Evolutionary conservation across 2,329 filamentous ascomycete genomes (phyloP).

Genomic region (Bretziella fagacearum): DNA sequence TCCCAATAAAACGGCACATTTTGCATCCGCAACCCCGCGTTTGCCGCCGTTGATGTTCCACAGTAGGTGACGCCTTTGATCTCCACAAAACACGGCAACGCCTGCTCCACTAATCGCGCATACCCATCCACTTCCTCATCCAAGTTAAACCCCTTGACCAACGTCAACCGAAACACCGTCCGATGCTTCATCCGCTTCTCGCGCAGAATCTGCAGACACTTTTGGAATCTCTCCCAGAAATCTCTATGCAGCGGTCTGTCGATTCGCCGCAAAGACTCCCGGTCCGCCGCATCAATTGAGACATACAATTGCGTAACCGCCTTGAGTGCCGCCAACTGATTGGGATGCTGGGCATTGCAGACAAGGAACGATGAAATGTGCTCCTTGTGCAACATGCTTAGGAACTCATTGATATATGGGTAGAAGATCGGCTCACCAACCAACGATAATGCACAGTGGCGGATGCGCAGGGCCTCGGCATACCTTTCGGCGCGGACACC

Average conservation of each 20-base stretch:
- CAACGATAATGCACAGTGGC: conserved; percentile 79
- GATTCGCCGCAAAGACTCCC: conserved; percentile 71
- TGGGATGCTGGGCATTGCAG: conserved; percentile 92
- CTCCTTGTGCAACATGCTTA: conserved; percentile 65
- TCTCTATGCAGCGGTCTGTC: conserved; percentile 86
- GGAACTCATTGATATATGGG: conserved; percentile 87
- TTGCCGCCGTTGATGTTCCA: conserved; percentile 69
- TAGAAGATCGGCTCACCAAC: conserved; percentile 99
- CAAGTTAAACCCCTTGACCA: conserved; percentile 96
- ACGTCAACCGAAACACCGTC: conserved; percentile 84
- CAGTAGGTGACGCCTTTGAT: conserved; percentile 96
- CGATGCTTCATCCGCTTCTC: conserved; percentile 71
- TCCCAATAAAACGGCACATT: conserved; percentile 96
- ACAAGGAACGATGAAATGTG: conserved; percentile 89
- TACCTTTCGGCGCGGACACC: conserved; percentile 86
- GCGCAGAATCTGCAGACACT: conserved; percentile 76
- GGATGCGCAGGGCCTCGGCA: conserved; percentile 78
- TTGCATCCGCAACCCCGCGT: conserved; percentile 83
- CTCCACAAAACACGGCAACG: conserved; percentile 81
- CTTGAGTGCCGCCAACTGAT: conserved; percentile 64
- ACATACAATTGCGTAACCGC: conserved; percentile 93
- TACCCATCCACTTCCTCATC: conserved; percentile 87
- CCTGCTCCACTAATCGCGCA: conserved; percentile 70
- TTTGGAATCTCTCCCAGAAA: conserved; percentile 92
- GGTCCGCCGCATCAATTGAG: conserved; percentile 85